Percentiles rank a stretch among this genome's conserved stretches.
Conservation (phyloP, 768 basidiomycete species). For the Lactarius trivialis region DNA sequence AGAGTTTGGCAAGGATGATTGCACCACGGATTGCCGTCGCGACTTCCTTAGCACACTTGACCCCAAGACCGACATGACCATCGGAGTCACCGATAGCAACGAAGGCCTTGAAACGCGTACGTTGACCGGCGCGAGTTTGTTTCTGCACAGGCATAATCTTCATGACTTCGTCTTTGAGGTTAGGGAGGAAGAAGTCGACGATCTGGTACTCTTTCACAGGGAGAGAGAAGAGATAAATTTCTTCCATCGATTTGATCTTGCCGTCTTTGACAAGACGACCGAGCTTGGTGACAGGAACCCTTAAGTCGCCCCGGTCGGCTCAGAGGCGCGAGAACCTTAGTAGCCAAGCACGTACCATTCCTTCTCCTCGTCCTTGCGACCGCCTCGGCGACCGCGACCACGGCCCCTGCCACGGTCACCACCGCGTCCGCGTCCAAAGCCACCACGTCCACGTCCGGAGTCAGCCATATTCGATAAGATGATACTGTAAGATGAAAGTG, state of each 20-base stretch:
- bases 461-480: conserved; percentile 62
- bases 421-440: conserved; percentile 80
- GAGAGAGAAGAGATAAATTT: conserved; percentile 99
- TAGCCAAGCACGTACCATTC: conserved; percentile 67
- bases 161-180: conserved; percentile 99
- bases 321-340: conserved; percentile 1
- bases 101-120: conserved; percentile 99
- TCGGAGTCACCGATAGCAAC: conserved; percentile 99
- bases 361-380: conserved; percentile 99
- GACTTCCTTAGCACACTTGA: conserved; percentile 99
- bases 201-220: conserved; percentile 99
- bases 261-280: conserved; percentile 99
- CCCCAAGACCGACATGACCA: conserved; percentile 97
- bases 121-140: conserved; percentile 98
- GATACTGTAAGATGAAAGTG: conserved; percentile 25
- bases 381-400: conserved; percentile 85
- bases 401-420: conserved; percentile 55
- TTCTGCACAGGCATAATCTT: conserved; percentile 99
- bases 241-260: conserved; percentile 99
- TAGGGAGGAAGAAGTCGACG: conserved; percentile 98
- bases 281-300: conserved; percentile 98
- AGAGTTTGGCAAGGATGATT: conserved; percentile 97
- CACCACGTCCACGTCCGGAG: conserved; percentile 85
- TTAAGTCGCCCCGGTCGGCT: conserved; percentile 29
- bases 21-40: conserved; percentile 99